Conservation (phyloP, 1,284 basidiomycete species). For the Sanguinoderma infundibulare region DNA sequence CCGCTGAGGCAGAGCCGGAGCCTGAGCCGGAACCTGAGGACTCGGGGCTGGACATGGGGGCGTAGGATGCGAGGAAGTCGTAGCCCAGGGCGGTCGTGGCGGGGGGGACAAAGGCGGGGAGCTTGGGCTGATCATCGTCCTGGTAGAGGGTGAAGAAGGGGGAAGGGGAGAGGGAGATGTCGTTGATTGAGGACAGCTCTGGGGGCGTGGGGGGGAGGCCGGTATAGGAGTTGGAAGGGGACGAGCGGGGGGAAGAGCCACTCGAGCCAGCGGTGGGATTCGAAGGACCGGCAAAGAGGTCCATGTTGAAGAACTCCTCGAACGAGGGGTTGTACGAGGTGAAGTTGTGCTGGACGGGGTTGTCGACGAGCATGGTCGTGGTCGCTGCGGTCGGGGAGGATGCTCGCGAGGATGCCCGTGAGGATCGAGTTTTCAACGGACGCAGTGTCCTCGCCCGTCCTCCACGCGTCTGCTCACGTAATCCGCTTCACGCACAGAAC, state of each 20-base stretch:
- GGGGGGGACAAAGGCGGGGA: conserved; percentile 35
- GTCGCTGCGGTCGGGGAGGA: conserved; percentile 17
- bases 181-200: conserved; percentile 28
- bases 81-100: conserved; percentile 39
- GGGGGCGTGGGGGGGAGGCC: conserved; percentile 34
- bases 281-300: conserved; percentile 40
- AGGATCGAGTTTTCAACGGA: conserved; percentile 5
- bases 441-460: not conserved
- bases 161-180: conserved; percentile 36
- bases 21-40: conserved; percentile 27
- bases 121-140: conserved; percentile 48
- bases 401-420: not conserved
- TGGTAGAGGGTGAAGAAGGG: conserved; percentile 45
- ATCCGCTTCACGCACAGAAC: not conserved
- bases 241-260: conserved; percentile 43
- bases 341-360: conserved; percentile 32
- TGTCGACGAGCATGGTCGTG: conserved; percentile 39
- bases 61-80: conserved; percentile 43
- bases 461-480: conserved; percentile 7
- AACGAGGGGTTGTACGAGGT: conserved; percentile 34
- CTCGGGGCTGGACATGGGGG: conserved; percentile 31
- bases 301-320: conserved; percentile 59
- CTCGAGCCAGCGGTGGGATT: conserved; percentile 29
- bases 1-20: too few species aligned
- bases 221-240: conserved; percentile 39